Conservation (phyloP, 2,329 filamentous ascomycete species). For the Colletotrichum sp. region DNA sequence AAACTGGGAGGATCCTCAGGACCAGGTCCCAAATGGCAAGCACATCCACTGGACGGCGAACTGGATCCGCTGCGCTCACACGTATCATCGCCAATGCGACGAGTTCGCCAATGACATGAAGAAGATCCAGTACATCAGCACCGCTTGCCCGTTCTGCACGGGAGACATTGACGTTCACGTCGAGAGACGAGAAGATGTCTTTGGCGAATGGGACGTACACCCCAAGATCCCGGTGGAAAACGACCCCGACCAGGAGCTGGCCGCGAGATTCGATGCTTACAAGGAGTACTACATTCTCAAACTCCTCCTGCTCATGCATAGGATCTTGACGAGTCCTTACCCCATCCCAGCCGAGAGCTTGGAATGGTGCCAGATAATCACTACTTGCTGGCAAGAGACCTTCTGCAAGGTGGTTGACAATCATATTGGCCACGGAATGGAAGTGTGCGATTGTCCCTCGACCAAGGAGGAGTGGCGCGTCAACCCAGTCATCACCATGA, state of each 20-base stretch:
- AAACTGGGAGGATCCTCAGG: neutral
- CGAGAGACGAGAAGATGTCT: neutral
- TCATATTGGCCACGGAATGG: neutral
- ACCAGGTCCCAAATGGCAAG: neutral
- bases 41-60: conserved; percentile 6
- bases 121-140: neutral
- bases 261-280: neutral
- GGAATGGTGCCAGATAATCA: neutral
- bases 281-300: conserved; percentile 1
- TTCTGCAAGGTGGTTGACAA: neutral
- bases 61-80: conserved; percentile 3
- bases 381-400: conserved; percentile 3
- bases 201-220: neutral
- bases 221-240: neutral
- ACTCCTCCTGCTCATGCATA: neutral
- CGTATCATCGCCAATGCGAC: neutral
- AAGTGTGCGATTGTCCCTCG: neutral
- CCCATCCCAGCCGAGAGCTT: neutral
- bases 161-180: neutral
- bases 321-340: neutral
- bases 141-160: neutral
- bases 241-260: neutral
- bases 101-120: neutral
- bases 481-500: neutral
- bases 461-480: conserved; percentile 7